Evolutionary conservation across 176 grass and related monocot species (phyloP).

Genomic region (Saccharum officinarum): DNA sequence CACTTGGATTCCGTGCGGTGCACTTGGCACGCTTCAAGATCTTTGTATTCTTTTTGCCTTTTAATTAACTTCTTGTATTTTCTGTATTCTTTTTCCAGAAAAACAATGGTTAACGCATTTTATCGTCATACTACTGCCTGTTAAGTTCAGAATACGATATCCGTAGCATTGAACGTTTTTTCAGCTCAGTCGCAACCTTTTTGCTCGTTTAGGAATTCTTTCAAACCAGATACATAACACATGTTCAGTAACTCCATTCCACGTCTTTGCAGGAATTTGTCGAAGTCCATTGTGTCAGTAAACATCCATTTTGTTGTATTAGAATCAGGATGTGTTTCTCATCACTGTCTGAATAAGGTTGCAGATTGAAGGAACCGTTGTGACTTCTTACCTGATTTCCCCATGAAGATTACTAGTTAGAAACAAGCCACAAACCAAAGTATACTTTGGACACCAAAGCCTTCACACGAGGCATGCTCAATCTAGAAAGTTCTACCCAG

Average conservation of each 20-base stretch:
- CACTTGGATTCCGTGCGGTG: not conserved
- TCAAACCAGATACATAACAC: not conserved
- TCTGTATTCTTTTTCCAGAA: not conserved
- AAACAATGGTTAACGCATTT: not conserved
- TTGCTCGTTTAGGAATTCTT: not conserved
- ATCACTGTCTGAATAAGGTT: not conserved
- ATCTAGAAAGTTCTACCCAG: constrained; percentile 14
- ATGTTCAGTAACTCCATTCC: not conserved
- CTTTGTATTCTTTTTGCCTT: not conserved
- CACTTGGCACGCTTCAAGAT: not conserved
- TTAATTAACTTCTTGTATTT: not conserved
- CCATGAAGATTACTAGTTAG: not conserved
- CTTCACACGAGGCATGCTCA: not conserved
- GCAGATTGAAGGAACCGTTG: not conserved
- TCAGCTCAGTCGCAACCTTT: not conserved
- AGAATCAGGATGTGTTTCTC: not conserved
- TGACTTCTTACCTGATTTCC: not conserved
- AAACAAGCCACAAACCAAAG: not conserved
- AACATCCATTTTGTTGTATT: not conserved
- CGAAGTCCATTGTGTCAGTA: not conserved
- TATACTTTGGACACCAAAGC: not conserved
- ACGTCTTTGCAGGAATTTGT: not conserved
- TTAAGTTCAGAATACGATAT: not conserved
- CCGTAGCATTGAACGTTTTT: not conserved
- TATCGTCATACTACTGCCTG: not conserved